Base-by-base conservation (phyloP, 371 early-diverging fungal species). In the Mucor mucedo region DNA sequence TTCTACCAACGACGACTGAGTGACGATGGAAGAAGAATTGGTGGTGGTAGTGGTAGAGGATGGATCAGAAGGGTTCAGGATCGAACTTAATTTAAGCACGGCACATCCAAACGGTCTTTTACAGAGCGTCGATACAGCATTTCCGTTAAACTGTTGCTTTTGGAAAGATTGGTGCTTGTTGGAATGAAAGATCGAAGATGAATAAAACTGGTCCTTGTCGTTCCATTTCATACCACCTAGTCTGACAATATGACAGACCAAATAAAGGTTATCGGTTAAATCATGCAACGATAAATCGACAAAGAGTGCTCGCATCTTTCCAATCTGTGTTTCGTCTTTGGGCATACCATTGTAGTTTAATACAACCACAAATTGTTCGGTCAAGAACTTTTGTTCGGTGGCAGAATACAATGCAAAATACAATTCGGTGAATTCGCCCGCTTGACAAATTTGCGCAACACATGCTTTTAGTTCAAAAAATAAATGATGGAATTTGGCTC, bases 71-170 rank as follows among this genome's bases (percentile, higher is more conserved):
- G 48, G 8, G 30, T 13, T 30, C 5, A 50, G 14, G 27, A 84
- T 55, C 4, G 73, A 66, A 35, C 73, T 80, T 14, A 91, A 44
- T 42, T 85, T 79, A 4, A 88, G 62, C 0, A 88, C 84, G 3
- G 87, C 87, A 70, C 85, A 88, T 1, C 90, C 90, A 82, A 87
- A 86, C 3, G 91, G 91, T 48, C 91, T 62, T 44, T 87, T 70
- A 42, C 67, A 70, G 2, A 33, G 30, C 8, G 30, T 45, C 11
- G 66, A 40, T 28, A 14, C 27, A 1, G 28, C 14, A 14, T 44
- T 44, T n/a, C 44, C 44, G 16, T 14, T 44, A 44, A 44, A 44
- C 16, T 47, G 47, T 33, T 14, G 42, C 29, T 61, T 62, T 63
- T 55, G 62, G 4, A 62, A 48, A 27, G 55, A 28, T 11, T 47